Conservation (phyloP, 2,329 filamentous ascomycete species). For the Fusarium redolens region DNA sequence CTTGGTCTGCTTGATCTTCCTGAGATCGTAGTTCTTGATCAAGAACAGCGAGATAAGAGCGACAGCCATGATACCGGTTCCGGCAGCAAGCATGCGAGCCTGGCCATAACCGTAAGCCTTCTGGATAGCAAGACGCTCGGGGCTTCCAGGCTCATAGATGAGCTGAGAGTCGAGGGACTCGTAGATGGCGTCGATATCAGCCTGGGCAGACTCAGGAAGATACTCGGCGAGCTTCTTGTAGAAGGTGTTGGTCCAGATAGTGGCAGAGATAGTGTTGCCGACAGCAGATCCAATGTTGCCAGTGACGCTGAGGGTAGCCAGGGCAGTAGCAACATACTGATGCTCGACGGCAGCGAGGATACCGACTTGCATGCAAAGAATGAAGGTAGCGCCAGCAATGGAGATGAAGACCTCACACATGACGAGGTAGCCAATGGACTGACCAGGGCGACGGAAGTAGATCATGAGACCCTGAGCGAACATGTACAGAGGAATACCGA, state of each 20-base stretch:
- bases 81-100: conserved; percentile 58
- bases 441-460: conserved; percentile 48
- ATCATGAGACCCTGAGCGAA: conserved; percentile 59
- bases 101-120: conserved; percentile 66
- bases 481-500: conserved; percentile 65
- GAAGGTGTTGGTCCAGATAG: conserved; percentile 49
- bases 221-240: conserved; percentile 59
- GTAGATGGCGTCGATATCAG: conserved; percentile 62
- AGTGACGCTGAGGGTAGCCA: conserved; percentile 46
- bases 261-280: conserved; percentile 45
- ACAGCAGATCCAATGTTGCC: conserved; percentile 46
- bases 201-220: conserved; percentile 57
- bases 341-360: conserved; percentile 48
- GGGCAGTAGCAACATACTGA: conserved; percentile 47
- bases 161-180: conserved; percentile 64
- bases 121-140: conserved; percentile 65
- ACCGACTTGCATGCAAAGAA: conserved; percentile 46
- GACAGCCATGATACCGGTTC: conserved; percentile 49
- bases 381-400: conserved; percentile 64
- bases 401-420: conserved; percentile 65
- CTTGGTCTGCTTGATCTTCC: conserved; percentile 61
- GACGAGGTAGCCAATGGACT: conserved; percentile 58
- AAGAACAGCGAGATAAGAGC: conserved; percentile 54
- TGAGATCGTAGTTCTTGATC: conserved; percentile 63
- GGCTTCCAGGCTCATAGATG: conserved; percentile 58